Evolutionary conservation across 345 rosid genomes (phyloP).

Genomic region (Chamaenerion angustifolium): DNA sequence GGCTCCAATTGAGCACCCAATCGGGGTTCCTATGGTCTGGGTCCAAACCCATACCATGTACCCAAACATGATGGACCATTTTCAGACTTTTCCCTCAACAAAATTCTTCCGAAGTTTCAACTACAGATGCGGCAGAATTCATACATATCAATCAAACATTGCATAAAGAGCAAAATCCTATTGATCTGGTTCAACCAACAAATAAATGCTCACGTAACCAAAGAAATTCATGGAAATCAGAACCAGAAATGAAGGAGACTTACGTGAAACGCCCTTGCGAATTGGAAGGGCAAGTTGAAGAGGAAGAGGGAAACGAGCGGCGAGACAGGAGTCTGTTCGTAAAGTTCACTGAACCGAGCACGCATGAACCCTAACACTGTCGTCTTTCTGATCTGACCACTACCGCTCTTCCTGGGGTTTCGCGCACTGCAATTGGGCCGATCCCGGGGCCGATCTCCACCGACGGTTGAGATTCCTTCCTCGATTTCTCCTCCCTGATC

Average conservation of each 20-base stretch:
- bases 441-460: conserved; percentile 4
- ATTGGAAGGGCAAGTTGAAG: conserved; percentile 29
- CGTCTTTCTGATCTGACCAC: conserved; percentile 8
- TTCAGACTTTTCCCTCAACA: too few relatives aligned
- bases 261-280: conserved; percentile 15
- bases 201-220: too few relatives aligned
- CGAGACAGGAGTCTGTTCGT: conserved; percentile 32
- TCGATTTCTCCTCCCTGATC: background rate
- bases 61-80: too few relatives aligned
- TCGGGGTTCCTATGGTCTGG: too few relatives aligned
- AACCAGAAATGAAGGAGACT: background rate
- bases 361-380: conserved; percentile 14
- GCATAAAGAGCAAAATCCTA: too few relatives aligned
- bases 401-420: background rate
- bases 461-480: background rate
- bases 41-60: too few relatives aligned
- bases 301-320: conserved; percentile 40
- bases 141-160: too few relatives aligned
- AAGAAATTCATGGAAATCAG: background rate
- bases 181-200: too few relatives aligned
- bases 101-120: too few relatives aligned
- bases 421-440: background rate
- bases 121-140: too few relatives aligned
- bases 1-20: too few relatives aligned
- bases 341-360: conserved; percentile 40